These are phyloP conservation scores for Trichoderma reesei DNA, from an alignment of 495 filamentous ascomycete genomes.

Conservation along the genomic window DNA sequence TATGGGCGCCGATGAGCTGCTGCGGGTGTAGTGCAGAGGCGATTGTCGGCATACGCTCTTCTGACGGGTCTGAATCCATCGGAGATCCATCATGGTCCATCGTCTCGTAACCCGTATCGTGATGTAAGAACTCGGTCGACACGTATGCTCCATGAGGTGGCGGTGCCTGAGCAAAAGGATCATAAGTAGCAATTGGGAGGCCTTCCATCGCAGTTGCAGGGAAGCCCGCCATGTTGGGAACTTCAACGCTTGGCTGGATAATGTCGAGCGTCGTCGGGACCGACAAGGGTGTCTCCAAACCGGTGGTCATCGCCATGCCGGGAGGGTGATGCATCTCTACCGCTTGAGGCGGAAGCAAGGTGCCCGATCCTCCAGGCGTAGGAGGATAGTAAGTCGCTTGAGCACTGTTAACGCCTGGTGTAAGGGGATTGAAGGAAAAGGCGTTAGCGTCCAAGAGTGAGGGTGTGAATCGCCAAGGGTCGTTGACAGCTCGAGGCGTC, in stretches of 20 bases:
- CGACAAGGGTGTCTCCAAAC: conserved; percentile 77
- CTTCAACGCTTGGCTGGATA: conserved; percentile 43
- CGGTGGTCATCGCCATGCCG: conserved; percentile 28
- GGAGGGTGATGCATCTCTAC: conserved; percentile 87
- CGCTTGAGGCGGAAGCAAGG: conserved; percentile 71
- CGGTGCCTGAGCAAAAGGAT: conserved; percentile 58
- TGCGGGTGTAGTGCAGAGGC: conserved; percentile 24
- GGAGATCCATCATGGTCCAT: conserved; percentile 65
- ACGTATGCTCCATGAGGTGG: conserved; percentile 54
- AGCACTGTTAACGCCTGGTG: conserved; percentile 30
- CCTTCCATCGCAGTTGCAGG: conserved; percentile 49
- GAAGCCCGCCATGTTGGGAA: conserved; percentile 46
- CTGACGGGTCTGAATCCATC: conserved; percentile 37
- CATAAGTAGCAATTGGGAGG: conserved; percentile 61
- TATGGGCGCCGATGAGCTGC: conserved; percentile 30
- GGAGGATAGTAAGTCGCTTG: conserved; percentile 74
- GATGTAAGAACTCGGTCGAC: conserved; percentile 70
- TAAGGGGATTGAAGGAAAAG: conserved; percentile 63
- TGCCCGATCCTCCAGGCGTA: conserved; percentile 74
- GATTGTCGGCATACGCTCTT: conserved; percentile 39
- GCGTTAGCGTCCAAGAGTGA: conserved; percentile 78
- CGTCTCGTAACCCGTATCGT: conserved; percentile 64
- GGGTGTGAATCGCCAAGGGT: conserved; percentile 76
- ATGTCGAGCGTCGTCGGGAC: conserved; percentile 56
- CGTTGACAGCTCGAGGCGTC: conserved; percentile 63